Percentiles rank a stretch among this genome's conserved stretches.
These are phyloP conservation scores for Patellaria atrata DNA, from an alignment of 495 filamentous ascomycete genomes.

Conservation along the genomic window DNA sequence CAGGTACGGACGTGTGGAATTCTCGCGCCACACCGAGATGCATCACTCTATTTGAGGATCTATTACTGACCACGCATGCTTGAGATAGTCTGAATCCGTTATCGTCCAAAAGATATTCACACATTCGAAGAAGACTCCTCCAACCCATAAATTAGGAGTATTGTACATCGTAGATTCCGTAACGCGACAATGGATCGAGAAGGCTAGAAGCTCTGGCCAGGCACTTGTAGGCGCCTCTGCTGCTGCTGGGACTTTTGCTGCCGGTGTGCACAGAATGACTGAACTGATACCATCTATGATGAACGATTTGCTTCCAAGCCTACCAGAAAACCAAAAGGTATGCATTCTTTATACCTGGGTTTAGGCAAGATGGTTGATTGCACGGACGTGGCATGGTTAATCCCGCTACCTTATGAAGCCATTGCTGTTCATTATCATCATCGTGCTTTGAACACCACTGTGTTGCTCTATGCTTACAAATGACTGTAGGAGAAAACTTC, in stretches of 20 bases:
- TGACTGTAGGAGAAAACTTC: constrained; percentile 77
- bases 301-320: constrained; percentile 82
- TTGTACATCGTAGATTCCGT: constrained; percentile 99
- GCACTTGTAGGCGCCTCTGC: constrained; percentile 52
- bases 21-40: constrained; percentile 1
- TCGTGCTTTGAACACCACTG: neutral
- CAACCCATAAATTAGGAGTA: constrained; percentile 93
- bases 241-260: constrained; percentile 81
- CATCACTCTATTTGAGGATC: neutral
- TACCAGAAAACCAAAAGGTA: constrained; percentile 98
- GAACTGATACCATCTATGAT: constrained; percentile 85
- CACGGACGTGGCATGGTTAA: no score
- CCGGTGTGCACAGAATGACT: constrained; percentile 91
- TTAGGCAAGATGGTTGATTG: no score
- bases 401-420: no score
- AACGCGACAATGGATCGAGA: constrained; percentile 95
- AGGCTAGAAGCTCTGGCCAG: constrained; percentile 75
- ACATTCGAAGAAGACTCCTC: constrained; percentile 90
- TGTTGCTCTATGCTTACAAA: no score
- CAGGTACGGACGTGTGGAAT: no score
- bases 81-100: constrained; percentile 72
- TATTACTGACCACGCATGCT: constrained; percentile 27
- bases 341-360: constrained; percentile 36
- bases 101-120: constrained; percentile 93
- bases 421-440: neutral